Conservation (phyloP, 2,329 filamentous ascomycete genomes). For the Anisogramma anomala region DNA sequence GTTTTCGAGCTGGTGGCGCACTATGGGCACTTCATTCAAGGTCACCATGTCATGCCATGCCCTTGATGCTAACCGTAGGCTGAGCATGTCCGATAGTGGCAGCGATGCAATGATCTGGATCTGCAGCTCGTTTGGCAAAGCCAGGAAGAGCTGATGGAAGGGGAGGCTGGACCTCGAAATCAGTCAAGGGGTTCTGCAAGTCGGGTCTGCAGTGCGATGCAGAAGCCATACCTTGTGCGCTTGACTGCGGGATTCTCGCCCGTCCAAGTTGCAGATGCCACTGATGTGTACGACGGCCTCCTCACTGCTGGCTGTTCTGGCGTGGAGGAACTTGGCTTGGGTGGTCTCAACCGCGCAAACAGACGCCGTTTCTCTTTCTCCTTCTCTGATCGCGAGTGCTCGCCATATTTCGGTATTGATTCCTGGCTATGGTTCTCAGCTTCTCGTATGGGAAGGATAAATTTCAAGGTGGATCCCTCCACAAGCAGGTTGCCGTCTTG, state of each 20-base stretch:
- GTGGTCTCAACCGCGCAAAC: constrained; percentile 10
- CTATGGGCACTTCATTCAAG: constrained; percentile 48
- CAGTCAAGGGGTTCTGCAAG: constrained; percentile 7
- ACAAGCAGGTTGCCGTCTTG: constrained; percentile 16
- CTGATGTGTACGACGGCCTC: constrained; percentile 10
- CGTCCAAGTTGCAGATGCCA: constrained; percentile 11
- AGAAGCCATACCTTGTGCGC: constrained; percentile 23
- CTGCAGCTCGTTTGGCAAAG: constrained; percentile 50
- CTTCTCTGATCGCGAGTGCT: constrained; percentile 18
- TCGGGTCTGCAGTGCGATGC: not conserved
- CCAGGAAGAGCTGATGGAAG: constrained; percentile 46
- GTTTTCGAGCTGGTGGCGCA: constrained; percentile 47
- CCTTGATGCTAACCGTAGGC: constrained; percentile 45
- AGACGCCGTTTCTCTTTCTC: constrained; percentile 12
- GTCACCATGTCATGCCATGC: constrained; percentile 49
- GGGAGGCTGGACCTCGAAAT: constrained; percentile 24
- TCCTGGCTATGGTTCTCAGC: constrained; percentile 16
- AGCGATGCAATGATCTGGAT: constrained; percentile 50
- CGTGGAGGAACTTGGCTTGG: constrained; percentile 4
- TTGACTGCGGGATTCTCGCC: constrained; percentile 12
- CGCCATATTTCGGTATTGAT: constrained; percentile 14
- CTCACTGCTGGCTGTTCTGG: constrained; percentile 8
- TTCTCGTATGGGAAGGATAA: constrained; percentile 21
- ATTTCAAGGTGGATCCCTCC: constrained; percentile 20
- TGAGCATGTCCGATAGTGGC: constrained; percentile 49